Evolutionary conservation across 495 filamentous ascomycete species (phyloP).

Genomic region (Emericellopsis terricola): DNA sequence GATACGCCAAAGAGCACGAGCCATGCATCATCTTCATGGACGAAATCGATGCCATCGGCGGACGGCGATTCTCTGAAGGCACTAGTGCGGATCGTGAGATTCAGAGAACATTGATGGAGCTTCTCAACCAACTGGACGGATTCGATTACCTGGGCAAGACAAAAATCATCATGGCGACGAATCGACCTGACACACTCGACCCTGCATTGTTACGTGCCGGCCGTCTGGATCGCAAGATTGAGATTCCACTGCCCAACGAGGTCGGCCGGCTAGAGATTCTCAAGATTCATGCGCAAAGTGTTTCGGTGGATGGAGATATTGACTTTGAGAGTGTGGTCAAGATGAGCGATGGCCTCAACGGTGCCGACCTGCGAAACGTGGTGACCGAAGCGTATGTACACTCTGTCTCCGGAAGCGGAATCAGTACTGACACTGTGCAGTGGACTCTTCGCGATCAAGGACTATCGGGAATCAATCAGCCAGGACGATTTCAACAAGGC

Average conservation of each 20-base stretch:
- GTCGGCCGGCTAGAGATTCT: slow-evolving; percentile 93
- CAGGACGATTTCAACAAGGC: slow-evolving; percentile 99
- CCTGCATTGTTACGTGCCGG: slow-evolving; percentile 88
- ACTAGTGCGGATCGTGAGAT: slow-evolving; percentile 98
- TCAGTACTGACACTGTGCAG: slow-evolving; percentile 26
- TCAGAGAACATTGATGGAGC: slow-evolving; percentile 96
- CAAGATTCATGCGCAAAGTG: slow-evolving; percentile 87
- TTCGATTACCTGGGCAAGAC: slow-evolving; percentile 99
- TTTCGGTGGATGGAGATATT: slow-evolving; percentile 83
- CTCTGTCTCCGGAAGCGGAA: neutral
- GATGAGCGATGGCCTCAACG: slow-evolving; percentile 97
- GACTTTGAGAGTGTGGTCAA: slow-evolving; percentile 99
- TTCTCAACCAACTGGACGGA: slow-evolving; percentile 96
- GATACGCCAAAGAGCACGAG: slow-evolving; percentile 98
- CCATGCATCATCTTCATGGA: slow-evolving; percentile 99
- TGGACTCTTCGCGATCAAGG: slow-evolving; percentile 93
- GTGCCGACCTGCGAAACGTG: slow-evolving; percentile 92
- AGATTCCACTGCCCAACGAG: slow-evolving; percentile 98
- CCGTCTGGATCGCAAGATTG: slow-evolving; percentile 91
- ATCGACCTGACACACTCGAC: slow-evolving; percentile 93
- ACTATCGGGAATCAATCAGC: slow-evolving; percentile 84
- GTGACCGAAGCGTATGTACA: slow-evolving; percentile 88
- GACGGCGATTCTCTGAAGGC: slow-evolving; percentile 92
- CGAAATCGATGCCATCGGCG: slow-evolving; percentile 98
- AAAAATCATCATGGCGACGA: slow-evolving; percentile 99